Percentiles rank a stretch among this genome's conserved stretches.
phyloP scores from a whole-genome alignment of 1,284 basidiomycete species.

The Ustilago curta region DNA sequence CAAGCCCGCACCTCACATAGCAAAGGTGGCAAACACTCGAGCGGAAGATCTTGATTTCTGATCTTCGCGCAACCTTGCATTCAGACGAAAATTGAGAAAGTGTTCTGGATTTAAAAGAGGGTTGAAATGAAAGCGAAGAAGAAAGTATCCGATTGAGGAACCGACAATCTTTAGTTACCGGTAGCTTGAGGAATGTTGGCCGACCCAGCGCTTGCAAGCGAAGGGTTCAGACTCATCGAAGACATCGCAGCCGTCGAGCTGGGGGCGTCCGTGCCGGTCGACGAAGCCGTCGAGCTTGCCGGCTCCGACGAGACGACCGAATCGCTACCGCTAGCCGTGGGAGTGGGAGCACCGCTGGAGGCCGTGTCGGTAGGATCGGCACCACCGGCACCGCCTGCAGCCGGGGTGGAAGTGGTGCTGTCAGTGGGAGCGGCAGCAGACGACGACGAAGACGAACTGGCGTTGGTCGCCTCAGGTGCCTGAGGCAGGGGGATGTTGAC shows the following conservation, averaged over 20 bases:
- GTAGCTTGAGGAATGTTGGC: constrained; percentile 18
- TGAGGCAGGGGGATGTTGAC: constrained; percentile 42
- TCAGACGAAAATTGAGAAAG: no score
- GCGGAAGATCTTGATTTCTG: constrained; percentile 40
- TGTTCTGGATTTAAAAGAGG: no score
- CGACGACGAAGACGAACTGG: constrained; percentile 8
- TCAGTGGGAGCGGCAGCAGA: background rate
- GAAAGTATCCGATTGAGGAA: background rate
- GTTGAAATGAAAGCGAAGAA: constrained; percentile 4
- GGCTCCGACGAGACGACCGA: constrained; percentile 16
- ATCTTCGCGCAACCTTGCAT: background rate
- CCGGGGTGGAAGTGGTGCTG: background rate
- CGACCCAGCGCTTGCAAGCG: constrained; percentile 10
- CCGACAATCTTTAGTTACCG: background rate
- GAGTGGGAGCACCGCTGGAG: background rate
- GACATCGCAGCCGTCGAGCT: background rate
- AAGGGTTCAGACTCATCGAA: constrained; percentile 5
- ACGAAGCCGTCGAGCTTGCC: constrained; percentile 6
- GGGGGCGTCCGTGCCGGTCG: background rate
- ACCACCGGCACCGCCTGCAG: constrained; percentile 2
- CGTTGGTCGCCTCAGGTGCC: constrained; percentile 40
- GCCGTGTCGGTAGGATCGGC: constrained; percentile 12
- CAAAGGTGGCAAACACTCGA: constrained; percentile 18
- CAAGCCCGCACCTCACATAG: background rate
- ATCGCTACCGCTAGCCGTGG: constrained; percentile 24